Conservation (phyloP, 2,329 filamentous ascomycete species). For the Ambrosiella xylebori region DNA sequence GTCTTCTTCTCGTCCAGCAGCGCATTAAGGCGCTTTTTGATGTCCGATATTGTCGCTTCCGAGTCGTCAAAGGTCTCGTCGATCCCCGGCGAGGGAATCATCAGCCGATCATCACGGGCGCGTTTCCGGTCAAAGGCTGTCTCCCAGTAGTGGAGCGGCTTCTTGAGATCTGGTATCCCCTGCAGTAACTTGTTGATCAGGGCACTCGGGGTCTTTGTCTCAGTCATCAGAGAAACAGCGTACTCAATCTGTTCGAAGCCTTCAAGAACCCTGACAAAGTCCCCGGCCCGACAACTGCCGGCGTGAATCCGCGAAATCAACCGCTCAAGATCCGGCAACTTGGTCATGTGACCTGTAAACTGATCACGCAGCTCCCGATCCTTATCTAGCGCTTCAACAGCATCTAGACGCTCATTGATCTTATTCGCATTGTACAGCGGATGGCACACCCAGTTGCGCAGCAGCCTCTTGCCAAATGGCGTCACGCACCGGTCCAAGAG, state of each 20-base stretch:
- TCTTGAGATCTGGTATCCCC: slow-evolving; percentile 68
- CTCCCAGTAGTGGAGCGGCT: slow-evolving; percentile 69
- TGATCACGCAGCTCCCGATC: slow-evolving; percentile 67
- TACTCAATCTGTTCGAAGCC: slow-evolving; percentile 97
- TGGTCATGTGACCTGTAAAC: slow-evolving; percentile 73
- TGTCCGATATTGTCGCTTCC: slow-evolving; percentile 54
- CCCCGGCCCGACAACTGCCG: slow-evolving; percentile 71
- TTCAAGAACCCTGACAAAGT: slow-evolving; percentile 85
- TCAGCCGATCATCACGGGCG: slow-evolving; percentile 60
- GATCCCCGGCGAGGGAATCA: slow-evolving; percentile 73
- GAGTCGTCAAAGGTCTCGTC: slow-evolving; percentile 87
- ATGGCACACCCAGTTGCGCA: slow-evolving; percentile 95
- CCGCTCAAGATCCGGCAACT: slow-evolving; percentile 85
- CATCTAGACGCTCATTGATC: slow-evolving; percentile 88
- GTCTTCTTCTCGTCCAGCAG: slow-evolving; percentile 55
- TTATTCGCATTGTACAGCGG: slow-evolving; percentile 70
- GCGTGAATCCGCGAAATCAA: slow-evolving; percentile 91
- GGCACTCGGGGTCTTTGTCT: slow-evolving; percentile 60
- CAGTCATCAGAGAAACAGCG: slow-evolving; percentile 62
- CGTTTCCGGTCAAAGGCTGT: slow-evolving; percentile 73
- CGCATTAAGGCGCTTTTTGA: slow-evolving; percentile 54
- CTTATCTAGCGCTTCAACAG: slow-evolving; percentile 80
- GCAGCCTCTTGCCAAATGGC: slow-evolving; percentile 88
- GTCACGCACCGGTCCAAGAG: slow-evolving; percentile 90
- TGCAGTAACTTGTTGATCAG: slow-evolving; percentile 69